Base-by-base conservation (phyloP, 164 flowering plant genomes). In the Litsea cubeba region DNA sequence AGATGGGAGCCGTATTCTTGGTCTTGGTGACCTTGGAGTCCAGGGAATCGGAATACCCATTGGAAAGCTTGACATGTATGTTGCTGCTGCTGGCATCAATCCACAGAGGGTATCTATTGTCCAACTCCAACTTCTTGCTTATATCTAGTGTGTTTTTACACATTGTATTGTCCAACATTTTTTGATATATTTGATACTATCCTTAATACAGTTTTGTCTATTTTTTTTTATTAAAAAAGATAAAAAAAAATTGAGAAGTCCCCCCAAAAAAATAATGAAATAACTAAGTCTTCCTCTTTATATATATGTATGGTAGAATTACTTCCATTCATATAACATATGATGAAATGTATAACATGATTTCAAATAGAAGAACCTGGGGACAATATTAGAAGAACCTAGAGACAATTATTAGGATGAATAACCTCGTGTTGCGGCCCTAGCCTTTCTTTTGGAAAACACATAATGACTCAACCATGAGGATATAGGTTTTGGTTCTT, bases 1-100 rank as follows among this genome's bases (percentile, higher is more conserved):
- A 65, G 99, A 96, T 90, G 99, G 99, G 1, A 96, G 99, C 78
- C 99, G 99, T 69, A 94, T 96, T 76, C 94, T 96, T 76, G 99
- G 98, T 64, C 90, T 96, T 8, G 99, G 99, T 58, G 99, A 96
- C 77, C 98, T 96, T 85, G 99, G 99, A 75, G 97, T 96, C 80
- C 99, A 96, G 80, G 99, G 99, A 68, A 96, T 96, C 71, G 99
- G 98, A 65, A 96, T 96, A 49, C 97, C 99, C 8, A 89, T 96
- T 72, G 99, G 99, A 64, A 96, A 96, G 79, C 97, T 96, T 72
- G 99, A 96, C 80, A 88, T 96, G 88, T 96, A 96, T 85, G 97
- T 96, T 81, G 97, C 99, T 79, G 99, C 99, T 70, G 99, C 99
- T 76, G 99, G 99, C 26, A 88, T 96, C 78, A 89, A 96, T 76